Evolutionary conservation across 2,329 filamentous ascomycete genomes (phyloP), one percentile per base, ranked within the genome.

Genomic region (Aspergillus brunneoviolaceus): DNA sequence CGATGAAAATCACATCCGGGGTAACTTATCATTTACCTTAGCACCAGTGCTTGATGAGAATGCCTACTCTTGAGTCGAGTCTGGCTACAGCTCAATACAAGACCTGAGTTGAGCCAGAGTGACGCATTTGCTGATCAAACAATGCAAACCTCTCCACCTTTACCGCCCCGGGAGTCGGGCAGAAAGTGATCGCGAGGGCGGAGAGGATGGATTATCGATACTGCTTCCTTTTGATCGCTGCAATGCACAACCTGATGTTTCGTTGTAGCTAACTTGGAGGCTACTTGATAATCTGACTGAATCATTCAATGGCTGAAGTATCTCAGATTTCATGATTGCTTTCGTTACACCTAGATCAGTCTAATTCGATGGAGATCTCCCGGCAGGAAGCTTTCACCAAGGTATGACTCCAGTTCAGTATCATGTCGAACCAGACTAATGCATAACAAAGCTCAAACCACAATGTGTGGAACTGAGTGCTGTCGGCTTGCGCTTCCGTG

Each of bases 381-480:
- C 70, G 74, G 49, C 77, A 80, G 60, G 71, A 78, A 68, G 70
- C 74, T 33, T 80, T 80, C 63, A 72, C 70, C 59, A 72, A 74
- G 72, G 78, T 79, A 70, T 55, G 33, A 48, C 21, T 10, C 35
- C 23, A 39, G 55, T 54, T 35, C 35, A 49, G 33, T 27, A 55
- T 48, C 9, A 33, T 14, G 23, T 51, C n/a, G 16, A 31, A 52
- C 50, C 25, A 56, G 55, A 33, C 69, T 75, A 61, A 75, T 59
- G 35, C 33, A 39, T 39, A 11, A 27, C 59, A 47, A 66, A 85
- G 82, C 77, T 89, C 58, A 87, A 86, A 64, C 79, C 81, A 53
- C 76, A 79, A 58, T 88, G 86, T 67, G 82, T 88, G 35, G 79
- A 82, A 49, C 78, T 88, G 39, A 84, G 84, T 63, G 81, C 86